Evolutionary conservation across 2,329 filamentous ascomycete species (phyloP).

Genomic region (Diaporthe destruens): DNA sequence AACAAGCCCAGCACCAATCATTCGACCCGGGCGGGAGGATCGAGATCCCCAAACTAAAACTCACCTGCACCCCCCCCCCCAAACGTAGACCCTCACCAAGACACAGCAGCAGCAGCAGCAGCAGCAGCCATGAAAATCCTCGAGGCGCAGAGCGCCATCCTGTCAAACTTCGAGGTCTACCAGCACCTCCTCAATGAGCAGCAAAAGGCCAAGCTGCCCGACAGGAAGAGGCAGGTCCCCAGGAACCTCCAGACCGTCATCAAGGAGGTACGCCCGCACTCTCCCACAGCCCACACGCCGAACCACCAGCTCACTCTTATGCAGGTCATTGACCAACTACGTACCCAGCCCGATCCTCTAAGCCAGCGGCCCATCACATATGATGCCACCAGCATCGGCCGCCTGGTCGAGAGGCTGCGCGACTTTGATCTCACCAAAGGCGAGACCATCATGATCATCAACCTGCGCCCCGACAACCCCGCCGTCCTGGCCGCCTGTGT

Average conservation of each 20-base stretch:
- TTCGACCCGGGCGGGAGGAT: neutral
- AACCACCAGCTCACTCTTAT: slow-evolving; percentile 26
- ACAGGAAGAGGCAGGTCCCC: slow-evolving; percentile 55
- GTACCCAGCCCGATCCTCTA: slow-evolving; percentile 66
- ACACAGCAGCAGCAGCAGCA: too few species aligned
- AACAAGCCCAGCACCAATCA: neutral
- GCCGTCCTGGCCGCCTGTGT: slow-evolving; percentile 72
- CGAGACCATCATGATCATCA: slow-evolving; percentile 77
- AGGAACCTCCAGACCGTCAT: slow-evolving; percentile 72
- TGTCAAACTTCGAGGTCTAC: slow-evolving; percentile 82
- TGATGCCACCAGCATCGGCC: slow-evolving; percentile 62
- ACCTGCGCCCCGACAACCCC: slow-evolving; percentile 70
- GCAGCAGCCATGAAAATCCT: slow-evolving; percentile 73
- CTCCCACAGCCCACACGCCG: neutral
- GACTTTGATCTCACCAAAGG: slow-evolving; percentile 74
- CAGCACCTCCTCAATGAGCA: slow-evolving; percentile 71
- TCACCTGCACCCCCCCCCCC: neutral
- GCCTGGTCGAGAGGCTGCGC: slow-evolving; percentile 67
- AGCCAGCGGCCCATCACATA: slow-evolving; percentile 68
- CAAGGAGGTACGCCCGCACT: slow-evolving; percentile 67
- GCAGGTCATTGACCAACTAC: slow-evolving; percentile 73
- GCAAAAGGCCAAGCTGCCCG: slow-evolving; percentile 61
- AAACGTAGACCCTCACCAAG: neutral
- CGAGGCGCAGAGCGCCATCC: slow-evolving; percentile 75
- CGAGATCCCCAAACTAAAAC: neutral